Evolutionary conservation across 768 basidiomycete species (phyloP), one percentile per base, ranked within the genome.

Genomic region (Termitomyces sp.): DNA sequence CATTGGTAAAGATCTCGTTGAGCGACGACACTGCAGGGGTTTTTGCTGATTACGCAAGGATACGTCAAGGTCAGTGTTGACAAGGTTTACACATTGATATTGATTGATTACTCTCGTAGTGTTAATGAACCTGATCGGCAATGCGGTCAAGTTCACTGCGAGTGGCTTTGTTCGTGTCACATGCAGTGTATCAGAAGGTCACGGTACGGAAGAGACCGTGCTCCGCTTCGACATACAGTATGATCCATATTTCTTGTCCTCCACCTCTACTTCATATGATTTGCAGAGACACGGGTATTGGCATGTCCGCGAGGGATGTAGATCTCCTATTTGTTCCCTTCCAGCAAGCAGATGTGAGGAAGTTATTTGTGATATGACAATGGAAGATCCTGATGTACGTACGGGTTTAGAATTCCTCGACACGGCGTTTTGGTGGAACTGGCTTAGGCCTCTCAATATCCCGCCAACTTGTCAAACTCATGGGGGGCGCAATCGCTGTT

Each of bases 401-500:
- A 27, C 37, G 16, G 10, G 12, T 51, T 6, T 53, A 79, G 73
- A 89, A 86, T 60, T 89, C 87, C 0, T 87, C 86, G 0, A 89
- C 89, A 7, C 82, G 88, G 27, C 79, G 83, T 7, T 90, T 87
- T 64, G 89, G 89, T 45, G 89, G 89, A 2, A 89, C 88, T n/a
- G 89, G 89, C 10, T 68, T 90, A 9, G 89, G 89, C 19, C 71
- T 89, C 23, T 87, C 85, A 6, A 90, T 90, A 61, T 89, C 86
- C 8, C 80, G 86, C 14, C 85, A 88, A 61, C 72, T 90, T 34
- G 87, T 89, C 45, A 86, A 86, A 63, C 77, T 89, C n/a, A 85
- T 89, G 81, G 83, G 85, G 19, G 89, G 89, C 21, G 82, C 79
- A 5, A 89, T 90, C 50, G 86, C 84, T 10, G 86, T 89, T 8